phyloP scores from a whole-genome alignment of 768 basidiomycete species.

The Sporobolomyces roseus region DNA sequence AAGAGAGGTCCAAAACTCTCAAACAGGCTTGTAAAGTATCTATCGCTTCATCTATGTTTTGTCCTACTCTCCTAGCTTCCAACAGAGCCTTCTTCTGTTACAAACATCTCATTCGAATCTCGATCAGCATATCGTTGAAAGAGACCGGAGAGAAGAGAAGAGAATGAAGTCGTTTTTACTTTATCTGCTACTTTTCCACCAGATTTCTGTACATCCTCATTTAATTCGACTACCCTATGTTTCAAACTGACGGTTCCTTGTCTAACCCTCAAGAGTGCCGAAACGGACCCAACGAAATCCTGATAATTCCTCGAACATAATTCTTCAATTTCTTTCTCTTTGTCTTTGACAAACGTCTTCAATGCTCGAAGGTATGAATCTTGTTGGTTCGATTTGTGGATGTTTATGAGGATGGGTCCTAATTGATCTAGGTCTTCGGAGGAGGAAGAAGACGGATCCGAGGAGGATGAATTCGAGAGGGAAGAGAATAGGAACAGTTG shows the following conservation, averaged over 20 bases:
- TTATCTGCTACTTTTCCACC: constrained; percentile 86
- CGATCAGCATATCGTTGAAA: too few species aligned
- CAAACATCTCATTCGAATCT: too few species aligned
- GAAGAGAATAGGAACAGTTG: constrained; percentile 40
- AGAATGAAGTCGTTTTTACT: constrained; percentile 40
- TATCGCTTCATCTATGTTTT: constrained; percentile 92
- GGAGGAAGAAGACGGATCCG: background rate
- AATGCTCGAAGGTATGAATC: constrained; percentile 78
- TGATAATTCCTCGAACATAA: constrained; percentile 94
- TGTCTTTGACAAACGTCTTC: constrained; percentile 81
- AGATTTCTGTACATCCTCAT: constrained; percentile 79
- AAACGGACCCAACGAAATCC: constrained; percentile 94
- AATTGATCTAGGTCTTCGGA: constrained; percentile 35
- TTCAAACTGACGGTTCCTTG: constrained; percentile 92
- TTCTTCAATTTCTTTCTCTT: constrained; percentile 91
- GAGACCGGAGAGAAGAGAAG: background rate
- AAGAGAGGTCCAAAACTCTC: constrained; percentile 84
- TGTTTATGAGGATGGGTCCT: constrained; percentile 40
- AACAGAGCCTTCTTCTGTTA: constrained; percentile 73
- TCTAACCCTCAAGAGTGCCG: constrained; percentile 91
- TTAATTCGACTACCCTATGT: constrained; percentile 82
- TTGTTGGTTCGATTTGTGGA: constrained; percentile 52
- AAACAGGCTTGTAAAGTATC: constrained; percentile 91
- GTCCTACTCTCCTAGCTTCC: constrained; percentile 85
- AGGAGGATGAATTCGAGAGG: background rate